A percentile compares a stretch with the other conserved stretches of the same genome.
These are phyloP conservation scores for Schizochytrium sp. DNA, from an alignment of 108 stramenopile species.

Conservation along the genomic window DNA sequence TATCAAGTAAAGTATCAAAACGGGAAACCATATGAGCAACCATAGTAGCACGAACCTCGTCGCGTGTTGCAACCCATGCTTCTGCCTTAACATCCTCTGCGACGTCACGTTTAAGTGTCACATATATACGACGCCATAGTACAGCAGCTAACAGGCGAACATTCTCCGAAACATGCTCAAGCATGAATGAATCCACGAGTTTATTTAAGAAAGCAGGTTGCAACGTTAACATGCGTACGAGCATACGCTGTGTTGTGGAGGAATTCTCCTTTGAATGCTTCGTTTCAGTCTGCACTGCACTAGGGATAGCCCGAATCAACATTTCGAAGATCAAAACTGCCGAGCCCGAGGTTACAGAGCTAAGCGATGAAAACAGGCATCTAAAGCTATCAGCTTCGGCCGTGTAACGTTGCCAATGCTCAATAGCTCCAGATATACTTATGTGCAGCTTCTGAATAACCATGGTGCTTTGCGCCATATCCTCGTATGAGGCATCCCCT, in stretches of 20 bases:
- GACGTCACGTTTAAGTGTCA: background rate
- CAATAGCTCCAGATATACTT: background rate
- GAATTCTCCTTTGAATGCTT: background rate
- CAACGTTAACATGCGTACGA: background rate
- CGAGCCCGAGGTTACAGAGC: background rate
- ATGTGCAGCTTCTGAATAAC: constrained; percentile 7
- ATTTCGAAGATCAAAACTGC: background rate
- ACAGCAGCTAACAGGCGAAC: constrained; percentile 26
- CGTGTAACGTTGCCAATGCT: background rate
- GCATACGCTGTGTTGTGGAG: background rate
- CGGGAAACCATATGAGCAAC: background rate
- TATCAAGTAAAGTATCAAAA: background rate
- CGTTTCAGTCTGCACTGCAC: background rate
- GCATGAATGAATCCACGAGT: background rate
- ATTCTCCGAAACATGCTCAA: background rate
- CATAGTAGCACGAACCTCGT: background rate
- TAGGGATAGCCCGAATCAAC: background rate
- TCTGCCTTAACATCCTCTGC: constrained; percentile 2
- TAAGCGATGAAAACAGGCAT: background rate
- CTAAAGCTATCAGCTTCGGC: background rate
- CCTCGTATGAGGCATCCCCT: background rate
- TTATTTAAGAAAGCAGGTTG: background rate
- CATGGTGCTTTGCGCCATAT: background rate
- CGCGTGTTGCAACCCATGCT: background rate
- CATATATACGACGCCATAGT: constrained; percentile 41